phyloP scores from a whole-genome alignment of 495 filamentous ascomycete genomes.

The Lophium mytilinum region DNA sequence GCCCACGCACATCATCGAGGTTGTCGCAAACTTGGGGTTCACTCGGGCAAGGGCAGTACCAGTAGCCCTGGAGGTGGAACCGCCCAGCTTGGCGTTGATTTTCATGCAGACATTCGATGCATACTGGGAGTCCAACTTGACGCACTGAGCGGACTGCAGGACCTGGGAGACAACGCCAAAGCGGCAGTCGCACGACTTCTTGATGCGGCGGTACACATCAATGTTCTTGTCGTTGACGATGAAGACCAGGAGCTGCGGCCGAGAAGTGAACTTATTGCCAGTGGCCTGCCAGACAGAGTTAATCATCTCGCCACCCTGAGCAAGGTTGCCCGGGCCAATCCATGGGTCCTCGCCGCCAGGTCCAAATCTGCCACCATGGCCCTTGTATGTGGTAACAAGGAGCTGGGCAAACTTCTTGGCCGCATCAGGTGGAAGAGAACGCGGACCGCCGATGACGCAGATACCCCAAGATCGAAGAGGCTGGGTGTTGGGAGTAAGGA shows the following conservation, averaged over 20 bases:
- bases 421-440: constrained; percentile 22
- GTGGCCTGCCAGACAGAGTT: constrained; percentile 43
- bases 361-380: constrained; percentile 62
- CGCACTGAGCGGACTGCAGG: constrained; percentile 54
- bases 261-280: constrained; percentile 36
- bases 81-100: constrained; percentile 92
- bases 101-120: constrained; percentile 88
- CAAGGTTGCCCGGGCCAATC: constrained; percentile 33
- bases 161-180: constrained; percentile 67
- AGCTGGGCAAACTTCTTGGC: constrained; percentile 48
- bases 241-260: constrained; percentile 49
- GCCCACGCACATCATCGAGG: constrained; percentile 68
- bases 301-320: constrained; percentile 47
- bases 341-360: constrained; percentile 29
- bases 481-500: constrained; percentile 49
- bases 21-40: constrained; percentile 46
- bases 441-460: constrained; percentile 42
- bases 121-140: constrained; percentile 61
- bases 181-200: constrained; percentile 75
- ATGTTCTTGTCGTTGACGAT: constrained; percentile 60
- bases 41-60: constrained; percentile 14
- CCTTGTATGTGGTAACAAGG: constrained; percentile 54
- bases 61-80: constrained; percentile 51
- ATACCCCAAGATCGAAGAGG: constrained; percentile 67
- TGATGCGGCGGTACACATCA: constrained; percentile 65